Evolutionary conservation across 805 yeast species (phyloP).

Genomic region (Nakazawaea holstii): DNA sequence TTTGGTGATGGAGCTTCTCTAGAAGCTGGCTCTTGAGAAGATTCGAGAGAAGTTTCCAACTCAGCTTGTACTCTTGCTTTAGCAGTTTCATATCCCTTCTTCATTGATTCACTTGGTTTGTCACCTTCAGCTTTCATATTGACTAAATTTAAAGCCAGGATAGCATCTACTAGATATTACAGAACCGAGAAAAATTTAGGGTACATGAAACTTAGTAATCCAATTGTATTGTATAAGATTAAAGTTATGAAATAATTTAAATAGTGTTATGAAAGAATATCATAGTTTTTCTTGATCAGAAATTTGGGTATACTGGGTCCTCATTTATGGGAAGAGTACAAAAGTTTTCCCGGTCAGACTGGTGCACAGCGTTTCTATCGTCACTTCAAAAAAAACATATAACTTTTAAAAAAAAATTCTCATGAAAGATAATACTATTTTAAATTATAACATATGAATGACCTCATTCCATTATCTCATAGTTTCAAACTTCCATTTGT

Average conservation of each 20-base stretch:
- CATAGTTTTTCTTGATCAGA: conserved; percentile 9
- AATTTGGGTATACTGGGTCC: conserved; percentile 14
- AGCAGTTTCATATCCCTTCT: conserved; percentile 90
- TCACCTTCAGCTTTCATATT: conserved; percentile 82
- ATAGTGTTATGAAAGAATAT: not conserved
- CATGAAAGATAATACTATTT: not conserved
- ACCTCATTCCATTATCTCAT: conserved; percentile 1
- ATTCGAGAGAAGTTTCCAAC: conserved; percentile 37
- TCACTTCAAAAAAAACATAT: conserved; percentile 8
- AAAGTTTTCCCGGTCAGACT: conserved; percentile 11
- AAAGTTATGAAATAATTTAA: not conserved
- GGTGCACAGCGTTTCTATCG: conserved; percentile 14
- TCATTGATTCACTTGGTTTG: conserved; percentile 81
- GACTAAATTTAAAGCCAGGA: too few species aligned
- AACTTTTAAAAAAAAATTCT: too few species aligned
- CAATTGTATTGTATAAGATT: not conserved
- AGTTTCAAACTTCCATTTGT: not conserved
- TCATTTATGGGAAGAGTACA: conserved; percentile 11
- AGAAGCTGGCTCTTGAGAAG: conserved; percentile 9
- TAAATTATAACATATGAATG: conserved; percentile 5
- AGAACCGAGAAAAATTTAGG: too few species aligned
- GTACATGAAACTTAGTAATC: too few species aligned
- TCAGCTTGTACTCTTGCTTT: conserved; percentile 81
- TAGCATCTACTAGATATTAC: too few species aligned
- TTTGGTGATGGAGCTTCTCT: conserved; percentile 18